These are phyloP conservation scores for Colletotrichum limetticola DNA, from an alignment of 2,329 filamentous ascomycete genomes.

Conservation along the genomic window DNA sequence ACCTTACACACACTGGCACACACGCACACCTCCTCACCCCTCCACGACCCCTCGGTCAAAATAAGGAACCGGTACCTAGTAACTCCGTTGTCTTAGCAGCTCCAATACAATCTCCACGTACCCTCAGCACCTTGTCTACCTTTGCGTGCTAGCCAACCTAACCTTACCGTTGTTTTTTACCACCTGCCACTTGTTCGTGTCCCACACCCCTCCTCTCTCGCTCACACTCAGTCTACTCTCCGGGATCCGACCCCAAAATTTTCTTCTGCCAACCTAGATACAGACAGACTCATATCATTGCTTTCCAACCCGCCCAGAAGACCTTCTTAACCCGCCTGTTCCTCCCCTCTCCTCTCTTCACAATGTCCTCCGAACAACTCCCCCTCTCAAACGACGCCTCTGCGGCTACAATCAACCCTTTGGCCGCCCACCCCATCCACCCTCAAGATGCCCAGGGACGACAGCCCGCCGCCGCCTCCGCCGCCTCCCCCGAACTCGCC, in stretches of 20 bases:
- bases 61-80: constrained; percentile 12
- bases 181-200: constrained; percentile 20
- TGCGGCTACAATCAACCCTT: constrained; percentile 40
- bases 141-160: no score
- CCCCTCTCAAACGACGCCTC: constrained; percentile 30
- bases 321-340: constrained; percentile 37
- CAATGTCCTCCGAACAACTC: constrained; percentile 43
- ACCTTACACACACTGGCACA: not conserved
- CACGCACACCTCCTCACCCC: constrained; percentile 15
- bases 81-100: constrained; percentile 25
- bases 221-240: constrained; percentile 17
- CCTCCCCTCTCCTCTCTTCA: constrained; percentile 46
- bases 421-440: constrained; percentile 45
- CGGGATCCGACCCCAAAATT: constrained; percentile 38
- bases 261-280: constrained; percentile 35
- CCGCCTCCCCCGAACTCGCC: constrained; percentile 73
- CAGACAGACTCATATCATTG: constrained; percentile 33
- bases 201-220: constrained; percentile 29
- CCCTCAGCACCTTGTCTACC: constrained; percentile 13
- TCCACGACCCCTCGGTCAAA: not conserved
- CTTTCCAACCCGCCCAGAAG: constrained; percentile 37
- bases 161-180: not conserved
- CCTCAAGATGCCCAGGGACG: constrained; percentile 69
- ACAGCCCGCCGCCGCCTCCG: constrained; percentile 71
- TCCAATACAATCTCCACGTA: constrained; percentile 26